phyloP scores from a whole-genome alignment of 1,284 basidiomycete species.

The Amylostereum chailletii region DNA sequence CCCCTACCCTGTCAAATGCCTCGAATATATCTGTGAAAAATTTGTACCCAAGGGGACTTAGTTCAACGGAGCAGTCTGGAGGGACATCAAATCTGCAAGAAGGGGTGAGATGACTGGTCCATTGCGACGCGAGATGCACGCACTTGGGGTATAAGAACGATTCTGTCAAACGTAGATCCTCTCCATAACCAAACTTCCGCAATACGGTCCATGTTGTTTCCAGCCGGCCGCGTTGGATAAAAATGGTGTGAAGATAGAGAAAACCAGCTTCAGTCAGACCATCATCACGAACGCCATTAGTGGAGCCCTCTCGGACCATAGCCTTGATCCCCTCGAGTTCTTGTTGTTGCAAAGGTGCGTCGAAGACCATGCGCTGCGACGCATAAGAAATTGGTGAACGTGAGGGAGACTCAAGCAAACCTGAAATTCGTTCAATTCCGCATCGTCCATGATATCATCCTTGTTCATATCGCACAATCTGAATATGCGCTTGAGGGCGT shows the following conservation, averaged over 20 bases:
- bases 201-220: constrained; percentile 99
- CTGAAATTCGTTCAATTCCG: constrained; percentile 96
- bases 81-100: constrained; percentile 79
- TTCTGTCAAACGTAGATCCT: constrained; percentile 87
- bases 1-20: constrained; percentile 81
- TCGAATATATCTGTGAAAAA: constrained; percentile 98
- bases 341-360: constrained; percentile 84
- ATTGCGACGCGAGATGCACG: constrained; percentile 12
- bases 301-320: constrained; percentile 71
- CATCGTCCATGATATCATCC: constrained; percentile 84
- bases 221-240: constrained; percentile 92
- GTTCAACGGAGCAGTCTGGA: constrained; percentile 88
- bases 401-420: constrained; percentile 29
- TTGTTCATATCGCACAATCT: constrained; percentile 94
- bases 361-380: constrained; percentile 84
- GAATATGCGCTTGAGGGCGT: constrained; percentile 90
- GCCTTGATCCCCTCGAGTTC: constrained; percentile 90
- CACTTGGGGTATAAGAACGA: constrained; percentile 82
- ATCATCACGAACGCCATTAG: constrained; percentile 57
- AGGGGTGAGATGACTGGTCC: constrained; percentile 12
- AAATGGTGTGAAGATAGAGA: constrained; percentile 91
- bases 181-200: constrained; percentile 92
- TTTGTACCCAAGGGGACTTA: constrained; percentile 89
- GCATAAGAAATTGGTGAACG: constrained; percentile 4
- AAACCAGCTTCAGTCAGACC: constrained; percentile 94